Evolutionary conservation across 352 stramenopile species (phyloP).

Genomic region (Globisporangium lucens): DNA sequence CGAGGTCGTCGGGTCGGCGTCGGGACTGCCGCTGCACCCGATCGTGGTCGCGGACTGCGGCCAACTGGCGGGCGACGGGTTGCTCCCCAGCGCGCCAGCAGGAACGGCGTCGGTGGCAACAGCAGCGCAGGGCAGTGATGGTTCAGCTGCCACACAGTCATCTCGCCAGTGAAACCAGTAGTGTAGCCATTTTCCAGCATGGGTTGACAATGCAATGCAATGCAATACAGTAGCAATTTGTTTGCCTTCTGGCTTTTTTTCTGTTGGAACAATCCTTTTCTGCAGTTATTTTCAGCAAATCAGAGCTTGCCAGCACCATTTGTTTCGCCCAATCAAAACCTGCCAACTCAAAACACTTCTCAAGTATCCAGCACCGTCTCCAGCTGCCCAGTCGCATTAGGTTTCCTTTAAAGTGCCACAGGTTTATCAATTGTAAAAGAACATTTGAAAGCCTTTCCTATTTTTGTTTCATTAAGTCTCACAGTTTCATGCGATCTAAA

Average conservation of each 20-base stretch:
- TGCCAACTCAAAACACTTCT: slow-evolving; percentile 44
- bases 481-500: not conserved
- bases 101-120: slow-evolving; percentile 18
- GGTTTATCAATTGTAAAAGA: not conserved
- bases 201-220: not conserved
- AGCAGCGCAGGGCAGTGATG: not conserved
- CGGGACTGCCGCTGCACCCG: slow-evolving; percentile 41
- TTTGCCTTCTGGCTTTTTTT: not conserved
- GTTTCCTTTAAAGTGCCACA: not conserved
- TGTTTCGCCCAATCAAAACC: slow-evolving; percentile 42
- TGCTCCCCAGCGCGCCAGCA: slow-evolving; percentile 18
- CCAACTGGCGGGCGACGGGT: slow-evolving; percentile 46
- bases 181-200: not conserved
- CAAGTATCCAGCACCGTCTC: not conserved
- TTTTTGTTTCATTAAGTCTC: not conserved
- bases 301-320: not conserved
- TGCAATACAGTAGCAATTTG: not conserved
- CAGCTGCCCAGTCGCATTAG: not conserved
- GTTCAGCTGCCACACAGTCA: not conserved
- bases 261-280: not conserved
- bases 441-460: too few species aligned
- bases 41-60: slow-evolving; percentile 60
- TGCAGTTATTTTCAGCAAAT: not conserved
- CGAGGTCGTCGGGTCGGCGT: slow-evolving; percentile 45
- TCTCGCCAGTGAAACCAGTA: not conserved